phyloP scores from a whole-genome alignment of 2,329 filamentous ascomycete genomes.

The Fusarium nelsonii region DNA sequence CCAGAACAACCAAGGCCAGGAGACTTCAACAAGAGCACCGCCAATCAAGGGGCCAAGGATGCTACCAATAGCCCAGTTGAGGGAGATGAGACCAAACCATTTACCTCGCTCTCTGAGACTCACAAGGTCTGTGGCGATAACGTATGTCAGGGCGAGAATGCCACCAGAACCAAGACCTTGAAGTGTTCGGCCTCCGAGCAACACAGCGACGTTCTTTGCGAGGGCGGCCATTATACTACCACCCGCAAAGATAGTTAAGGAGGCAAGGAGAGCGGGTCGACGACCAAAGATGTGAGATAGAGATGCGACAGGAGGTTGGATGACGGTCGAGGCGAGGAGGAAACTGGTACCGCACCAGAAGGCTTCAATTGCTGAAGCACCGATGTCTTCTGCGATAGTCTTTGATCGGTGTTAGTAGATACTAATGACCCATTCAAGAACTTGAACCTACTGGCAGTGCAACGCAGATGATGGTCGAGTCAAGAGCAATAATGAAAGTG shows the following conservation, averaged over 20 bases:
- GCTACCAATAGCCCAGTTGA: conserved; percentile 69
- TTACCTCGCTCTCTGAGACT: conserved; percentile 58
- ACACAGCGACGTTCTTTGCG: conserved; percentile 32
- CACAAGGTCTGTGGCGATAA: conserved; percentile 61
- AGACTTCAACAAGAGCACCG: conserved; percentile 65
- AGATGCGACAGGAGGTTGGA: conserved; percentile 44
- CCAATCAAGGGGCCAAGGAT: conserved; percentile 57
- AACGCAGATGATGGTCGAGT: conserved; percentile 45
- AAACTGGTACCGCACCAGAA: conserved; percentile 46
- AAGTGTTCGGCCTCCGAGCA: conserved; percentile 63
- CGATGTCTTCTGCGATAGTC: conserved; percentile 44
- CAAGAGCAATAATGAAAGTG: conserved; percentile 45
- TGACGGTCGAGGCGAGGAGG: conserved; percentile 43
- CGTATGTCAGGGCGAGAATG: conserved; percentile 60
- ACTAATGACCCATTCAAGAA: too few relatives aligned
- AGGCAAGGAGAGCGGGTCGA: conserved; percentile 36
- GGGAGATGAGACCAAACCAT: conserved; percentile 54
- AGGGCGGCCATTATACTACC: conserved; percentile 43
- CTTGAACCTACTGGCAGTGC: conserved; percentile 36
- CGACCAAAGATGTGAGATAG: conserved; percentile 45
- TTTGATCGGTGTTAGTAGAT: conserved; percentile 2
- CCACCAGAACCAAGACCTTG: conserved; percentile 66
- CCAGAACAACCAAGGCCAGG: conserved; percentile 75
- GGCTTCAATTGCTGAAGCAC: conserved; percentile 41
- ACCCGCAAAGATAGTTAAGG: conserved; percentile 35